Evolutionary conservation across 495 filamentous ascomycete genomes (phyloP).

Genomic region (Penicillium atrosanguineum): DNA sequence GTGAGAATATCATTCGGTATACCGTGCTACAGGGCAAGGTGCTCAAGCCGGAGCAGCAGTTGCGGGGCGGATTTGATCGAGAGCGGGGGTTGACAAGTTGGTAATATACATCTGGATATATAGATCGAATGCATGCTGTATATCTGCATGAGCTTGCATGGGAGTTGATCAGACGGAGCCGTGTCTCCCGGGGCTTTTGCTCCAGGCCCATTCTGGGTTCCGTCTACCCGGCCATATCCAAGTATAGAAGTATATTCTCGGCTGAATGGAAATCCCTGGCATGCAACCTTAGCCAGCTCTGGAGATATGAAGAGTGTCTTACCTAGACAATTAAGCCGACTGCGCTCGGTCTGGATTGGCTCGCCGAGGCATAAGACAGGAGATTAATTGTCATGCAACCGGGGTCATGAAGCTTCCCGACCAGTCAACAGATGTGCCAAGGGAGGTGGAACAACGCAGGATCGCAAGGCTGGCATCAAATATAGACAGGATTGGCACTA

Average conservation of each 20-base stretch:
- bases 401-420: not conserved
- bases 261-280: not conserved
- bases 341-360: not conserved
- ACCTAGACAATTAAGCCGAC: not conserved
- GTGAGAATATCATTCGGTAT: slow-evolving; percentile 86
- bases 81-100: slow-evolving; percentile 78
- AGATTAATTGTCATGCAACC: not conserved
- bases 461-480: not conserved
- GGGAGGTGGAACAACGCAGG: not conserved
- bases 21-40: slow-evolving; percentile 93
- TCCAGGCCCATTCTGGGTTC: no score
- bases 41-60: slow-evolving; percentile 77
- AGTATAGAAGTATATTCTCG: not conserved
- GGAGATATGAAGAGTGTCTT: not conserved
- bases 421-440: not conserved
- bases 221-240: not conserved
- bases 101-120: slow-evolving; percentile 42
- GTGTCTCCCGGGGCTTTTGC: no score
- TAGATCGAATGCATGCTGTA: not conserved
- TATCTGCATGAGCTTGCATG: not conserved
- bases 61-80: slow-evolving; percentile 90
- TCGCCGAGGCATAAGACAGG: no score
- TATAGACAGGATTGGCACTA: not conserved
- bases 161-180: not conserved
- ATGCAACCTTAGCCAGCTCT: not conserved